phyloP scores from a whole-genome alignment of 1,284 basidiomycete genomes.

The Malassezia brasiliensis region DNA sequence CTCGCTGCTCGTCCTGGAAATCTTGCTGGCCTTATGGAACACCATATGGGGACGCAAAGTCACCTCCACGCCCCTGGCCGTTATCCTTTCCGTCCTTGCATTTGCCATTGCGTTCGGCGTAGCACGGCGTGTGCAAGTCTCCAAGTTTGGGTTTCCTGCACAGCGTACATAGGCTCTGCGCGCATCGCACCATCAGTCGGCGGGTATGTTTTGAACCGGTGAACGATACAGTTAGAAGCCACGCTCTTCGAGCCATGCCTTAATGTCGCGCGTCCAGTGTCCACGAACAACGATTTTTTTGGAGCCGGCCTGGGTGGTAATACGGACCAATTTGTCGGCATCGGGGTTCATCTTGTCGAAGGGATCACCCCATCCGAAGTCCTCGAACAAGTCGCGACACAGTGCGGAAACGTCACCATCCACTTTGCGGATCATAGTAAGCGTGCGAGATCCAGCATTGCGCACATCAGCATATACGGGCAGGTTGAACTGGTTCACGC shows the following conservation, averaged over 20 bases:
- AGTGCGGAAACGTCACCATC: slow-evolving; percentile 21
- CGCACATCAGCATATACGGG: slow-evolving; percentile 33
- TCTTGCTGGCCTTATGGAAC: slow-evolving; percentile 13
- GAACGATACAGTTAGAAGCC: slow-evolving; percentile 9
- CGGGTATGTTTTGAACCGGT: not conserved
- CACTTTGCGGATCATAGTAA: slow-evolving; percentile 31
- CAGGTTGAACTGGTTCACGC: slow-evolving; percentile 20
- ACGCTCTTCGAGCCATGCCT: slow-evolving; percentile 16
- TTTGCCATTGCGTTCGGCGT: not conserved
- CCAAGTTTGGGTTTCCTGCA: not conserved
- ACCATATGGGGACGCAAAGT: not conserved
- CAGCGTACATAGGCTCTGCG: not conserved
- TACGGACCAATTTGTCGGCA: slow-evolving; percentile 3
- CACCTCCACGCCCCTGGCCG: not conserved
- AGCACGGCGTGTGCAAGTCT: not conserved
- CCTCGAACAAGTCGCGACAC: slow-evolving; percentile 16
- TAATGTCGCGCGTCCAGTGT: slow-evolving; percentile 12
- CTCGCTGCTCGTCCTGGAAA: not conserved
- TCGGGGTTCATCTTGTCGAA: slow-evolving; percentile 9
- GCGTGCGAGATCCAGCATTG: slow-evolving; percentile 22
- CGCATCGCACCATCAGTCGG: too few species aligned
- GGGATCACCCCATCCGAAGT: slow-evolving; percentile 17
- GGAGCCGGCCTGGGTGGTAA: not conserved
- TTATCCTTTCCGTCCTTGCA: not conserved
- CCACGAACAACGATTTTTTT: slow-evolving; percentile 10